These are phyloP conservation scores for Aschersonia sp. DNA, from an alignment of 2,329 filamentous ascomycete genomes.

Conservation along the genomic window DNA sequence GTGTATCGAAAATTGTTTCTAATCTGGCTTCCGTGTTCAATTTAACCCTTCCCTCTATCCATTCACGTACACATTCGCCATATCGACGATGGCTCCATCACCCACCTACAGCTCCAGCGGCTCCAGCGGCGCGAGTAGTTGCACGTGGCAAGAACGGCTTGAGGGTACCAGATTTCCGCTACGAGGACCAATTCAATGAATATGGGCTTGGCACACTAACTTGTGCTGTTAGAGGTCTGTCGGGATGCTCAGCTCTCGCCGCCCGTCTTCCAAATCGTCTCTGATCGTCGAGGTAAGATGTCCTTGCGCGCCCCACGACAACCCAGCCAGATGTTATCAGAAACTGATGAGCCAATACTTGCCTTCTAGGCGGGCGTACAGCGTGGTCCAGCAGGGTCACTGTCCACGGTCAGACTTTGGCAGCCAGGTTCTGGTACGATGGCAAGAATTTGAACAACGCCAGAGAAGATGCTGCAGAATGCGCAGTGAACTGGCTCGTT, in stretches of 20 bases:
- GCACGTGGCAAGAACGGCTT: slow-evolving; percentile 41
- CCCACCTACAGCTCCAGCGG: slow-evolving; percentile 12
- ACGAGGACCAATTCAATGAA: background rate
- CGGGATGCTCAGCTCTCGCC: slow-evolving; percentile 33
- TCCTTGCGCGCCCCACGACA: background rate
- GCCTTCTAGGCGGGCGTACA: slow-evolving; percentile 59
- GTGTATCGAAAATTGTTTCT: too few relatives aligned
- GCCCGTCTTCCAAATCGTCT: slow-evolving; percentile 56
- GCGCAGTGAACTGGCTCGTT: slow-evolving; percentile 48
- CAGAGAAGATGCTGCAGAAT: slow-evolving; percentile 81
- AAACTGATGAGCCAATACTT: background rate
- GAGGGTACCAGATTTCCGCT: slow-evolving; percentile 24
- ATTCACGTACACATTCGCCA: background rate
- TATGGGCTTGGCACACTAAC: background rate
- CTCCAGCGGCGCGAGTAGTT: slow-evolving; percentile 6
- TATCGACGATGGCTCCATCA: slow-evolving; percentile 9
- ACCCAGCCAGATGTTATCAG: background rate
- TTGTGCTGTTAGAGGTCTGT: slow-evolving; percentile 35
- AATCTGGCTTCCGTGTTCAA: background rate
- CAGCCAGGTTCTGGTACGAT: slow-evolving; percentile 85
- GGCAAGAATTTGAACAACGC: slow-evolving; percentile 79
- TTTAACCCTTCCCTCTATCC: background rate
- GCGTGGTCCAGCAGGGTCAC: slow-evolving; percentile 77
- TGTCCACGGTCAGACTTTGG: slow-evolving; percentile 49
- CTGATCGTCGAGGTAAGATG: slow-evolving; percentile 57